These are phyloP conservation scores for Amborella trichopoda DNA, from an alignment of 164 flowering plant genomes.

Conservation along the genomic window DNA sequence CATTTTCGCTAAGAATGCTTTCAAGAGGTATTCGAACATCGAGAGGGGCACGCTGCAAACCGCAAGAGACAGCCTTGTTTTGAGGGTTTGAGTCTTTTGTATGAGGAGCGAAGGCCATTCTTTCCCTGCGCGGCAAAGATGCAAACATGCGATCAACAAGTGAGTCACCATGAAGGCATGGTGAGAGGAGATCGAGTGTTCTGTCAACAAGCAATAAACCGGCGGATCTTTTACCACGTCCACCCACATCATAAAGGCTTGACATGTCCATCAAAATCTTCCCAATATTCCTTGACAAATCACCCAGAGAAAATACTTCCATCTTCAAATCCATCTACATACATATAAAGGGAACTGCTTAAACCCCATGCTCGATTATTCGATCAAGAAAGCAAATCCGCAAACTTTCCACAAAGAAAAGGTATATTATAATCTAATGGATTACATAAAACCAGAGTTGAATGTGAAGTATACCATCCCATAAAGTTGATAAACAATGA, in stretches of 20 bases:
- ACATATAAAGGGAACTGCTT: too few species aligned
- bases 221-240: slow-evolving; percentile 73
- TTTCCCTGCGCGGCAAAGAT: slow-evolving; percentile 58
- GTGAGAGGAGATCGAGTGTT: slow-evolving; percentile 85
- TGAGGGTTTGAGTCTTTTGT: slow-evolving; percentile 31
- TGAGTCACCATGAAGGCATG: slow-evolving; percentile 91
- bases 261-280: slow-evolving; percentile 95
- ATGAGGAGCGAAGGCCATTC: slow-evolving; percentile 21
- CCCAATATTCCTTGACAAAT: slow-evolving; percentile 73
- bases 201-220: slow-evolving; percentile 90
- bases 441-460: too few species aligned
- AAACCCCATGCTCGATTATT: too few species aligned
- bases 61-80: slow-evolving; percentile 20
- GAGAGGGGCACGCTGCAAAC: slow-evolving; percentile 43
- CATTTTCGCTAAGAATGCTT: slow-evolving; percentile 32
- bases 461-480: too few species aligned
- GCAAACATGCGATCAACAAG: slow-evolving; percentile 81
- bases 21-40: slow-evolving; percentile 69
- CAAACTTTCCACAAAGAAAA: too few species aligned
- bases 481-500: too few species aligned
- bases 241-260: slow-evolving; percentile 97
- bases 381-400: too few species aligned
- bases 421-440: too few species aligned
- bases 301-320: slow-evolving; percentile 92
- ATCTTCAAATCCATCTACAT: slow-evolving; percentile 96